Evolutionary conservation across 257 asterid genomes (phyloP), one percentile per base, ranked within the genome.

Genomic region (Solanum etuberosum): DNA sequence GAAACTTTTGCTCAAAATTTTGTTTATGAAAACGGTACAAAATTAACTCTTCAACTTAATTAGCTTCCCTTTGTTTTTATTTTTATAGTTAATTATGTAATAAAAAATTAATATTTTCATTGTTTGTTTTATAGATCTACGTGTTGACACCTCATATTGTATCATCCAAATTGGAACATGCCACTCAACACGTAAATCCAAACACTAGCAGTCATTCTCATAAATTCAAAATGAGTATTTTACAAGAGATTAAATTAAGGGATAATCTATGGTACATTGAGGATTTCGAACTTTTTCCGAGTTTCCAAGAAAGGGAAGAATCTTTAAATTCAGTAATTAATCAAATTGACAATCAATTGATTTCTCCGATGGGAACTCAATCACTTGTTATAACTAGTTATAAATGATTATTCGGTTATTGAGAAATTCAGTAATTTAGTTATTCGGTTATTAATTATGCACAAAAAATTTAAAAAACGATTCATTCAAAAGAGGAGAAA

Each of bases 141-240:
- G 88, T 87, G 91, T 80, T n/a, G 25, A 85, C 91, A 89, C 83
- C 67, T 85, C 88, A 89, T 34, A 82, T 86, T 74, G 77, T 73
- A 46, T 86, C 51, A 80, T 80, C 85, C 85, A 27, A 27, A 80
- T 18, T 1, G 42, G 40, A 78, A 43, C n/a, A 77, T 5, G 9
- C 65, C 84, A 42, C 8, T 46, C 25, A 27, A 27, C 84, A 80
- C 42, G 29, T 80, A 29, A 80, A 80, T 80, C 85, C 20, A 46
- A 48, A 48, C 67, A 46, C 43, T 4, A 48, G 6, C 68, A 5
- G 18, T 29, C 85, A 4, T 80, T 48, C 42, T 48, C 43, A 48
- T 29, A 46, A 27, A 46, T 27, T 48, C 42, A 48, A 15, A 46
- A 29, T 16, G 9, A 46, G 27, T 38, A 16, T 18, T 43, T 80